phyloP scores from a whole-genome alignment of 169 alveolate genomes.

The Cryptosporidium parvum region DNA sequence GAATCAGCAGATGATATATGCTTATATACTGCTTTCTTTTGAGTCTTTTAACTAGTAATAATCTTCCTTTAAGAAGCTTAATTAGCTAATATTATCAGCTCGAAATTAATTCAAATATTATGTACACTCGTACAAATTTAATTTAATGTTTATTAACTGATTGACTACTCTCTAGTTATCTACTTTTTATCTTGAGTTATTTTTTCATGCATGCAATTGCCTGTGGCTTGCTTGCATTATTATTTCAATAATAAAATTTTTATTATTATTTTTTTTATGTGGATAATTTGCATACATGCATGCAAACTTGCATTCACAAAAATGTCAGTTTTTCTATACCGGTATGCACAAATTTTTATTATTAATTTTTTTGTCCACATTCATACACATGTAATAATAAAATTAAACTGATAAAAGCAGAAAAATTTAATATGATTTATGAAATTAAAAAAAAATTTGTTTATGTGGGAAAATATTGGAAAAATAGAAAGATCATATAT shows the following conservation, averaged over 20 bases:
- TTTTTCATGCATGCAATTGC: slow-evolving; percentile 1
- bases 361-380: slow-evolving; percentile 11
- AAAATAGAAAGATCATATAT: too few relatives aligned
- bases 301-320: not conserved
- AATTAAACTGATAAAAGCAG: not conserved
- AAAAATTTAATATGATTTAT: not conserved
- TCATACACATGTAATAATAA: not conserved
- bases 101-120: slow-evolving; percentile 21
- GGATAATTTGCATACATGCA: slow-evolving; percentile 12
- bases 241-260: not conserved
- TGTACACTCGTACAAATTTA: slow-evolving; percentile 26
- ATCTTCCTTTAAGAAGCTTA: slow-evolving; percentile 15
- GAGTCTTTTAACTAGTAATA: not conserved
- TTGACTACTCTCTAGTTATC: not conserved
- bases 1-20: not conserved
- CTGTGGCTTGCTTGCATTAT: slow-evolving; percentile 1
- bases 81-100: not conserved
- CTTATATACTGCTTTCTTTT: not conserved
- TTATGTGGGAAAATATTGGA: not conserved
- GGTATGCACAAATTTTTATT: slow-evolving; percentile 1
- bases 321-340: slow-evolving; percentile 1
- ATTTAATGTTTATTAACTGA: not conserved
- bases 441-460: not conserved
- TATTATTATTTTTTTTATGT: not conserved
- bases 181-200: not conserved